These are phyloP conservation scores for Thermothelomyces thermophilus DNA, from an alignment of 2,329 filamentous ascomycete species.

Conservation along the genomic window DNA sequence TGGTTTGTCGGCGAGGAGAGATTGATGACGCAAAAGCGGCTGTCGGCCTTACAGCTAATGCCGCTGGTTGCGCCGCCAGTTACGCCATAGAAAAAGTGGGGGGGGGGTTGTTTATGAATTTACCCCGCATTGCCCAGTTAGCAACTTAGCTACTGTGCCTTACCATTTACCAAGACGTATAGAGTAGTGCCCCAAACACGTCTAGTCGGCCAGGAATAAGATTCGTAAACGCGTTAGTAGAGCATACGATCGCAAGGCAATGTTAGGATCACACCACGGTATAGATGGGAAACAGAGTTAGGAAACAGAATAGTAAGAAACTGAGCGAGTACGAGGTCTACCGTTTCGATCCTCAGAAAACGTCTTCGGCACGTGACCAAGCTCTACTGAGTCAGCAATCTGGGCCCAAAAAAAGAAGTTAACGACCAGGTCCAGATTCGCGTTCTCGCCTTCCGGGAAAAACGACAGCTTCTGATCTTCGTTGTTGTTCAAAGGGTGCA, in stretches of 20 bases:
- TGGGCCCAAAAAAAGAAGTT: not conserved
- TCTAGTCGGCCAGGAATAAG: conserved; percentile 14
- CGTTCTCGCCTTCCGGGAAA: conserved; percentile 8
- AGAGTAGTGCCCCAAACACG: conserved; percentile 10
- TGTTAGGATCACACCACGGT: conserved; percentile 10
- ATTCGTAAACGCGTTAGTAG: conserved; percentile 8
- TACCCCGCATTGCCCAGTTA: conserved; percentile 4
- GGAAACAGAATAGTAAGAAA: conserved; percentile 9
- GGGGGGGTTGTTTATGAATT: not conserved
- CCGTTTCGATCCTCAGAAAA: conserved; percentile 5
- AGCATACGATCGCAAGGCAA: conserved; percentile 4
- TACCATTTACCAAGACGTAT: conserved; percentile 5
- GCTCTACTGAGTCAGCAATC: not conserved
- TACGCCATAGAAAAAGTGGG: conserved; percentile 4
- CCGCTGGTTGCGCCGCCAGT: no score
- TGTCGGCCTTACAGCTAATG: no score
- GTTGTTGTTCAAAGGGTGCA: conserved; percentile 13
- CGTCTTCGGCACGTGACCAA: conserved; percentile 2
- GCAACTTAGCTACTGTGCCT: conserved; percentile 5
- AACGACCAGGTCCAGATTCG: conserved; percentile 3
- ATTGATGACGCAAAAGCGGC: not conserved
- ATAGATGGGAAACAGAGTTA: conserved; percentile 12
- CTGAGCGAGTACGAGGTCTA: conserved; percentile 8
- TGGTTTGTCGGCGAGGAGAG: no score
- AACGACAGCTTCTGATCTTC: conserved; percentile 13